Evolutionary conservation across 768 basidiomycete species (phyloP), one percentile per base, ranked within the genome.

Genomic region (Daedaleopsis nitida): DNA sequence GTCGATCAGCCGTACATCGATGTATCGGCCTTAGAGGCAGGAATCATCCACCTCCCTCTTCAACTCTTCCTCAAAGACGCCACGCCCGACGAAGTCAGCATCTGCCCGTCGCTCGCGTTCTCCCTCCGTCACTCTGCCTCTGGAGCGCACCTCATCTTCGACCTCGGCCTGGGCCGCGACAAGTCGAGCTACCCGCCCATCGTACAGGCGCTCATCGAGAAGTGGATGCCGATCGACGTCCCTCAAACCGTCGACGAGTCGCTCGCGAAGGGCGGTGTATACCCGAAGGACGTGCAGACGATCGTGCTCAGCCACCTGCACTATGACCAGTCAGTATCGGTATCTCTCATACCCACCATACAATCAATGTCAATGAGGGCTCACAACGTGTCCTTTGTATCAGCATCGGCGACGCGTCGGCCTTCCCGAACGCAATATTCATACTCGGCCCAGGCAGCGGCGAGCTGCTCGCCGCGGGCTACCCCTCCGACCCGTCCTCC

Each of bases 91-190:
- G 45, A 23, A 6, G 21, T 47, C 17, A 47, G 45, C 45, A 21
- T 23, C 16, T 47, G 45, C 21, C 45, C 45, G 19, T 47, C 45
- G 45, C 76, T 87, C 47, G 75, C 81, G 1, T 87, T 86, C 70
- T 76, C 80, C 56, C 69, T 86, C 42, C 76, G 73, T 12, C 85
- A 87, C 64, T 81, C 82, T 1, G 59, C 63, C 17, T 43, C 57
- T 4, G n/a, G 21, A 17, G 59, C 24, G 12, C 76, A 69, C 34
- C 66, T 83, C 55, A 62, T 71, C 43, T 86, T 87, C 62, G 87
- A 87, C 60, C 77, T 87, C 19, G 86, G 86, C 10, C 74, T 82
- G 10, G 79, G 83, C 27, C 75, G 77, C 45, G 80, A 86, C 62
- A 52, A 47, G 23, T 44, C 45, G 44, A 37, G 23, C 27, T 73